Conservation (phyloP, 345 rosid genomes). For the Brassica carinata region DNA sequence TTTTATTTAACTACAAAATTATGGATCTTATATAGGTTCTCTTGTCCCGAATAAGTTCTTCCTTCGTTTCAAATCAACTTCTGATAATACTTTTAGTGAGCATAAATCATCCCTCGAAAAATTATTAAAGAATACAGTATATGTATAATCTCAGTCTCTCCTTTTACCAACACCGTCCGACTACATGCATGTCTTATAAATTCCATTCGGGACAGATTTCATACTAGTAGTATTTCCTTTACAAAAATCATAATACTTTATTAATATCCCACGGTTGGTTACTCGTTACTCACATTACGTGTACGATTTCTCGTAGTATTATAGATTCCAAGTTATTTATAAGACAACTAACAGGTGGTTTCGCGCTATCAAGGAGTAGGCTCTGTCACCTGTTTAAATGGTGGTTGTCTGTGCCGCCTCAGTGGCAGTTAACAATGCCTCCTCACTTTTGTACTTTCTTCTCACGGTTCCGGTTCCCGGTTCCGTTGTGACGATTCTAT, state of each 20-base stretch:
- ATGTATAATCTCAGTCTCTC: background rate
- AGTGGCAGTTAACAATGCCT: too few species aligned
- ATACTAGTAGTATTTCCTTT: background rate
- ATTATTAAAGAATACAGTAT: background rate
- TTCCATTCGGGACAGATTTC: background rate
- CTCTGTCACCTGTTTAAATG: too few species aligned
- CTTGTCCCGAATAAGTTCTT: background rate
- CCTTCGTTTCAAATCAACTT: background rate
- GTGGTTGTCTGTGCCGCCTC: too few species aligned
- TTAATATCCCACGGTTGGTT: background rate
- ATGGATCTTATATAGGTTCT: background rate
- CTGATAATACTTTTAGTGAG: background rate
- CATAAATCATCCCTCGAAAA: background rate
- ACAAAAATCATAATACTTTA: background rate
- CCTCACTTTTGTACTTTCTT: too few species aligned
- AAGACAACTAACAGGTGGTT: background rate
- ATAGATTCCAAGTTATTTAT: background rate
- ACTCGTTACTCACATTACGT: background rate
- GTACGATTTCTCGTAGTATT: background rate
- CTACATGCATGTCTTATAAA: background rate
- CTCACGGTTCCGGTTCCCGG: too few species aligned
- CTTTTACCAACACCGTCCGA: background rate
- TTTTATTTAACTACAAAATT: background rate
- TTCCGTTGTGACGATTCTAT: too few species aligned
- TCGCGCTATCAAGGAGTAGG: background rate